Conservation (phyloP, 768 basidiomycete species). For the Mycena olivaceomarginata region DNA sequence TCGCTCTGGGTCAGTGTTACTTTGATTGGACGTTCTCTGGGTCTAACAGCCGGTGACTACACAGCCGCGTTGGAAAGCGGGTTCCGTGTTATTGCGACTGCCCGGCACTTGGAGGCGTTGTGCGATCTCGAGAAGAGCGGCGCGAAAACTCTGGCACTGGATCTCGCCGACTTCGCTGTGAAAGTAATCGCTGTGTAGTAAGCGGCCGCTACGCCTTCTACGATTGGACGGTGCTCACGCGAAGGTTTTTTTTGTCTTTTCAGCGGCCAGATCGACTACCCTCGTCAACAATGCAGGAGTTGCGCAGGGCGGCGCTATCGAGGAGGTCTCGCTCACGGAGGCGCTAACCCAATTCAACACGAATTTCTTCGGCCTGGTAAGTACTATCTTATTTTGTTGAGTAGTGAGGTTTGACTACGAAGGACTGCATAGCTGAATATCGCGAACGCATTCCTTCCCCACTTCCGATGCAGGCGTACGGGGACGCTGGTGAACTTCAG, state of each 20-base stretch:
- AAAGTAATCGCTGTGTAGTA: background rate
- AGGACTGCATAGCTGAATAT: background rate
- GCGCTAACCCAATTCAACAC: constrained; percentile 6
- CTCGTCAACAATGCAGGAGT: constrained; percentile 28
- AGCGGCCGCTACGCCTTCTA: background rate
- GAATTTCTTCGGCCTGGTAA: constrained; percentile 22
- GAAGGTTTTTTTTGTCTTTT: background rate
- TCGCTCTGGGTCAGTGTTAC: background rate
- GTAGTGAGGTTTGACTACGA: no score
- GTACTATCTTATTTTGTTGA: background rate
- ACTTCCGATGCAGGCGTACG: background rate
- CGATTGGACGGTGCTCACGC: background rate
- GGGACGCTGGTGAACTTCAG: constrained; percentile 22
- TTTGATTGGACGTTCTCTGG: no score
- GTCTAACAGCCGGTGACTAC: no score
- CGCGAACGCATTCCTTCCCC: constrained; percentile 16
- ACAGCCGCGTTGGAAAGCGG: no score
- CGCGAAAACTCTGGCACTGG: background rate
- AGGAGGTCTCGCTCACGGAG: background rate
- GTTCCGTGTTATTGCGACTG: constrained; percentile 14
- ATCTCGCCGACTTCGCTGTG: background rate
- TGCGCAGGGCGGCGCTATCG: constrained; percentile 1
- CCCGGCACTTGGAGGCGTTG: background rate
- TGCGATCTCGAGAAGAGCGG: background rate
- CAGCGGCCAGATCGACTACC: constrained; percentile 19